Conservation (phyloP, 257 asterid genomes). For the Leonotis leonurus region DNA sequence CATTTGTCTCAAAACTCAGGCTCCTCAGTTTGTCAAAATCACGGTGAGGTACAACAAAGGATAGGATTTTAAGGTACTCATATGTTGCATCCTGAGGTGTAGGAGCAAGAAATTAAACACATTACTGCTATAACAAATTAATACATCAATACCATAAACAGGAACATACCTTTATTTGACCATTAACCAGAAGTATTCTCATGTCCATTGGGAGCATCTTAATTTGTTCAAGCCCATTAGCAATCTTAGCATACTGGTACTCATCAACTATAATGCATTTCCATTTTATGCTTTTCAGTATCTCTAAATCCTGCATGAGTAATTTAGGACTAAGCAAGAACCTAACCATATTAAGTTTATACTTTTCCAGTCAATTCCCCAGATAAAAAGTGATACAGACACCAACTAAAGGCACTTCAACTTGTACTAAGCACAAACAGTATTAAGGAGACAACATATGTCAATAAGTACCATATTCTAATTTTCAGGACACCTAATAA, state of each 20-base stretch:
- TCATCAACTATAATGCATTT: slow-evolving; percentile 54
- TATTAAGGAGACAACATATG: not conserved
- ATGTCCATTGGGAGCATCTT: slow-evolving; percentile 36
- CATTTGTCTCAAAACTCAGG: slow-evolving; percentile 33
- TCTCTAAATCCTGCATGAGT: slow-evolving; percentile 49
- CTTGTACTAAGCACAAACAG: not conserved
- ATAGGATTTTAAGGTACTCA: slow-evolving; percentile 39
- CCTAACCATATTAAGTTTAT: not conserved
- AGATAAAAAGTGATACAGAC: not conserved
- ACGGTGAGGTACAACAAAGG: slow-evolving; percentile 38
- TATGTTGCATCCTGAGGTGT: slow-evolving; percentile 42
- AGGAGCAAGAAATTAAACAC: not conserved
- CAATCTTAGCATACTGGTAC: slow-evolving; percentile 29
- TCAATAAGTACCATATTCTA: not conserved
- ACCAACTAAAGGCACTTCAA: not conserved
- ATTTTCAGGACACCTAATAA: not conserved
- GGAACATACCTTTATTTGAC: slow-evolving; percentile 43
- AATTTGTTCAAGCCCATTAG: slow-evolving; percentile 30
- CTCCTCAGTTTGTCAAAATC: slow-evolving; percentile 35
- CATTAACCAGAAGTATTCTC: slow-evolving; percentile 44
- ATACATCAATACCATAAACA: slow-evolving; percentile 7
- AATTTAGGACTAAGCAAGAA: not conserved
- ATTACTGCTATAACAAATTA: not conserved
- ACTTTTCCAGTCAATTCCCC: slow-evolving; percentile 2
- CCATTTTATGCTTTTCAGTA: slow-evolving; percentile 41